phyloP scores from a whole-genome alignment of 1,284 basidiomycete genomes.

The Ceratobasidium sp. region DNA sequence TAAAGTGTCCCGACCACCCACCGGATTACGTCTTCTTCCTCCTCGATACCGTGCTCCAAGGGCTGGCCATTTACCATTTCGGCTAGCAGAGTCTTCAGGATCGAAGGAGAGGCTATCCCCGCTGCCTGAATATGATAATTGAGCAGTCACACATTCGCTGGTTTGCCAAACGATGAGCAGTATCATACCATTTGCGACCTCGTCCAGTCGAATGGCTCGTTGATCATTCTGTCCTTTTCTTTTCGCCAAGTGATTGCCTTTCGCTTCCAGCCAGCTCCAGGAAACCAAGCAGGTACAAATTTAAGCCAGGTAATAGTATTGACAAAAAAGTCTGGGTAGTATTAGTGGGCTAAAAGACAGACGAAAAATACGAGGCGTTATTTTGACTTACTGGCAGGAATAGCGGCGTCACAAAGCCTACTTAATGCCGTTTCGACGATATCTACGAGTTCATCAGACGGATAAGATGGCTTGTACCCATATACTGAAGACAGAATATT shows the following conservation, averaged over 20 bases:
- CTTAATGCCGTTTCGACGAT: neutral
- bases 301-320: slow-evolving; percentile 42
- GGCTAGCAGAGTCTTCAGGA: slow-evolving; percentile 17
- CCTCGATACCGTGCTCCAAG: neutral
- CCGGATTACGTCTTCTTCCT: slow-evolving; percentile 28
- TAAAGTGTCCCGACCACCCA: slow-evolving; percentile 39
- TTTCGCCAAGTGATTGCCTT: slow-evolving; percentile 17
- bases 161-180: no score
- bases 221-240: slow-evolving; percentile 19
- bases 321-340: slow-evolving; percentile 8
- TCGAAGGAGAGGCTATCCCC: slow-evolving; percentile 14
- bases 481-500: slow-evolving; percentile 15
- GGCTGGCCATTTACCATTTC: neutral
- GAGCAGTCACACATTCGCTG: no score
- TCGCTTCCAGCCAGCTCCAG: slow-evolving; percentile 41
- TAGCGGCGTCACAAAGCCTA: neutral
- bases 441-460: neutral
- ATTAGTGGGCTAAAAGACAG: neutral
- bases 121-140: no score
- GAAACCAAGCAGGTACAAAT: slow-evolving; percentile 47
- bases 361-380: no score
- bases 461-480: neutral
- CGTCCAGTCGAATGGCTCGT: slow-evolving; percentile 28
- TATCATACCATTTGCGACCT: slow-evolving; percentile 32
- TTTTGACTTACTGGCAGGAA: neutral